Evolutionary conservation across 129 eudicot species (phyloP), one percentile per base, ranked within the genome.

Genomic region (Smallanthus sonchifolius): DNA sequence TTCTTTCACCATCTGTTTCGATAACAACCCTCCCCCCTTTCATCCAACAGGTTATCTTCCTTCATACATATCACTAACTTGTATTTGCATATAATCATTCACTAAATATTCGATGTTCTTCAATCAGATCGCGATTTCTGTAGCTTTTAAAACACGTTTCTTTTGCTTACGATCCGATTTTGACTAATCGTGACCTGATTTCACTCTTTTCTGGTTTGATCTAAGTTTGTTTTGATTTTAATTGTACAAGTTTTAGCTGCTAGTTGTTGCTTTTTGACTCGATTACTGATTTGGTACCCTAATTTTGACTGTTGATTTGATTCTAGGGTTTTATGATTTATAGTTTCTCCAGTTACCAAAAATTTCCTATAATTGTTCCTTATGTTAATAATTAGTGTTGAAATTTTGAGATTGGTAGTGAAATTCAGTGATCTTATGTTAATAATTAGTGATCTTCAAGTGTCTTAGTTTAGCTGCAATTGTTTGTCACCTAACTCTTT

Each of bases 1-100:
- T 43, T 54, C 81, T 77, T 64, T 77, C 76, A 77, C 70, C 72
- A 79, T 65, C 81, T 57, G 51, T 69, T 69, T 69, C 72, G 82
- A 78, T 54, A 79, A 79, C 68, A 79, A 73, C 83, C 68, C 78
- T 24, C 63, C 13, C 70, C 69, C 77, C 68, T 74, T 81, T 64
- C 68, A 62, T 76, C 77, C 5, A 35, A 54, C 78, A 70, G 75
- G 85, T 70, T 81, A 47, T 16, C 72, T 69, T 69, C 76, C 20
- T 67, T n/a, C 16, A 13, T 24, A 67, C 52, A 42, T 39, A 54
- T 20, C 5, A 66, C 7, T 9, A 16, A 10, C 61, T 32, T 67
- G 49, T 11, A 30, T 10, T 45, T 17, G 15, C 69, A 14, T 49
- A 19, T 54, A 40, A 32, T 35, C 28, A 1, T 48, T 65, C 4